These are phyloP conservation scores for Allantophomopsis cytisporea DNA, from an alignment of 2,329 filamentous ascomycete genomes.

Conservation along the genomic window DNA sequence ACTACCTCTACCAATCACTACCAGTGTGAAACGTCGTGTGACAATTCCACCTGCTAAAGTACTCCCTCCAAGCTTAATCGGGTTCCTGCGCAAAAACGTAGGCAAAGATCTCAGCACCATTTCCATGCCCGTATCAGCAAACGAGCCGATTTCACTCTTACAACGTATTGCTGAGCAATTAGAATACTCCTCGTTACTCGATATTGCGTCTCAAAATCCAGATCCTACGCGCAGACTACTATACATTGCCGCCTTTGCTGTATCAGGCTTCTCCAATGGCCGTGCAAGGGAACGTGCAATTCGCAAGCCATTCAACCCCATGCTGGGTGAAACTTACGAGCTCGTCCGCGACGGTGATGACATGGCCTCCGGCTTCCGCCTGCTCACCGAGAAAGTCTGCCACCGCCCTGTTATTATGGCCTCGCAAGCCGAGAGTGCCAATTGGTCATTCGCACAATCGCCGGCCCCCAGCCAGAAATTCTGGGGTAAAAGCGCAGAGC, in stretches of 20 bases:
- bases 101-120: constrained; percentile 96
- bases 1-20: constrained; percentile 59
- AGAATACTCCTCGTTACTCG: constrained; percentile 78
- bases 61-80: constrained; percentile 79
- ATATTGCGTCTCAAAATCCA: constrained; percentile 53
- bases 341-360: constrained; percentile 74
- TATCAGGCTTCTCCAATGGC: constrained; percentile 71
- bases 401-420: constrained; percentile 88
- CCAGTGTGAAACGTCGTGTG: constrained; percentile 49
- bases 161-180: constrained; percentile 84
- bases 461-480: constrained; percentile 91
- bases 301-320: constrained; percentile 93
- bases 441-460: constrained; percentile 80
- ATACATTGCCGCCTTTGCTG: constrained; percentile 79
- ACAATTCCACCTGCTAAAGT: constrained; percentile 64
- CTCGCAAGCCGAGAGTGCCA: constrained; percentile 76
- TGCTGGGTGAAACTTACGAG: constrained; percentile 92
- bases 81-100: constrained; percentile 91
- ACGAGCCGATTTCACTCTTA: constrained; percentile 79
- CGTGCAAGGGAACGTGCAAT: constrained; percentile 83
- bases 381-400: constrained; percentile 90
- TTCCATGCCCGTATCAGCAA: constrained; percentile 93
- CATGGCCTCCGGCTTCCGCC: constrained; percentile 60
- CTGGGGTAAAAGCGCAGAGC: constrained; percentile 93
- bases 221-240: constrained; percentile 58